A percentile compares a stretch with the other conserved stretches of the same genome.
phyloP scores from a whole-genome alignment of 2,329 filamentous ascomycete genomes.

The Fusarium dlaminii region DNA sequence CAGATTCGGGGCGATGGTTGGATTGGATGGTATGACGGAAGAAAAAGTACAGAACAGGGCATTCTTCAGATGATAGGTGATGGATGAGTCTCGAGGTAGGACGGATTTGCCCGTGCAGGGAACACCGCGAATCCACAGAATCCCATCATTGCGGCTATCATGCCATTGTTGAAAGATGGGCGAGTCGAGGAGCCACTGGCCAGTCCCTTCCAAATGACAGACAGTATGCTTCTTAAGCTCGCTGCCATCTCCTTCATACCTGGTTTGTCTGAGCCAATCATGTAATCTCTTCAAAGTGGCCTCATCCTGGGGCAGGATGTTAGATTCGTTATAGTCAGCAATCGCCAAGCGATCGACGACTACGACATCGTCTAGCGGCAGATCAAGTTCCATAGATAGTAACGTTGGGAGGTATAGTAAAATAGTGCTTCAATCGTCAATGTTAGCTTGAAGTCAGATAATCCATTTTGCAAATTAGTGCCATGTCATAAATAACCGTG shows the following conservation, averaged over 20 bases:
- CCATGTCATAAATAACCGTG: background rate
- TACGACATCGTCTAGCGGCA: background rate
- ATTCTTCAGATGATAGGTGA: background rate
- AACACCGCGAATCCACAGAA: slow-evolving; percentile 44
- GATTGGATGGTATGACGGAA: slow-evolving; percentile 52
- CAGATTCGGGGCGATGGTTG: slow-evolving; percentile 44
- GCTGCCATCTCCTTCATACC: slow-evolving; percentile 17
- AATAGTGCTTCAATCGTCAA: background rate
- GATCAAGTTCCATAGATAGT: background rate
- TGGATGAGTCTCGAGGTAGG: slow-evolving; percentile 42
- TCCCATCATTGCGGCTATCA: background rate
- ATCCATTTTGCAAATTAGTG: background rate
- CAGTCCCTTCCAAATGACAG: slow-evolving; percentile 17
- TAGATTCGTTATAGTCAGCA: slow-evolving; percentile 45
- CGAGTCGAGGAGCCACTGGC: slow-evolving; percentile 14
- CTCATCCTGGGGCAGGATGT: slow-evolving; percentile 42
- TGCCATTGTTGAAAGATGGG: slow-evolving; percentile 20
- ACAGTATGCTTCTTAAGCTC: slow-evolving; percentile 23
- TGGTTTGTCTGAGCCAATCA: slow-evolving; percentile 21
- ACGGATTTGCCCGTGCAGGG: slow-evolving; percentile 53
- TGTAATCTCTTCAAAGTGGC: slow-evolving; percentile 35
- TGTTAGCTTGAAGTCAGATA: background rate
- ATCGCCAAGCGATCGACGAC: slow-evolving; percentile 42
- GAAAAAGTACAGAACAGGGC: slow-evolving; percentile 51
- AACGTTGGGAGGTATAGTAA: background rate